These are phyloP conservation scores for Styphnolobium japonicum DNA, from an alignment of 306 rosid species.

Conservation along the genomic window DNA sequence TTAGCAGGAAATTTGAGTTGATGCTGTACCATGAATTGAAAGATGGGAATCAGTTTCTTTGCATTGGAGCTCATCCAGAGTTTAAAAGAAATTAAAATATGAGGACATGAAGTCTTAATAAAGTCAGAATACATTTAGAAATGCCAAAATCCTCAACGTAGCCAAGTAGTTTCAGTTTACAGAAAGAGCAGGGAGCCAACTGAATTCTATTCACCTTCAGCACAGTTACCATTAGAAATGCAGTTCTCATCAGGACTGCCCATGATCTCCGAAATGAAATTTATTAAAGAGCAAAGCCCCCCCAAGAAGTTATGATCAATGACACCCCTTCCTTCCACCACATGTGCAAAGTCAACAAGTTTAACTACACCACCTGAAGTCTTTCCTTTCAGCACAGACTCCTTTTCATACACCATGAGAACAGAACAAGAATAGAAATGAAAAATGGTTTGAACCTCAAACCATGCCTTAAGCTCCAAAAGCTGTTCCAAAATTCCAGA, in stretches of 20 bases:
- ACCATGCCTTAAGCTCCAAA: too few relatives aligned
- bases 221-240: neutral
- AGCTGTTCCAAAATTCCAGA: conserved; percentile 52
- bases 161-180: too few relatives aligned
- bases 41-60: neutral
- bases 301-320: conserved; percentile 76
- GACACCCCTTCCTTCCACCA: too few relatives aligned
- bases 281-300: conserved; percentile 65
- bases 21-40: neutral
- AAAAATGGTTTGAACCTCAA: too few relatives aligned
- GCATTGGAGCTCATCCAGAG: neutral
- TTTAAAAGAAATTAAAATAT: neutral
- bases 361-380: too few relatives aligned
- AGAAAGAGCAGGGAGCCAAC: neutral
- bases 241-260: neutral
- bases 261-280: conserved; percentile 44
- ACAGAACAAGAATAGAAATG: too few relatives aligned
- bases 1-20: neutral
- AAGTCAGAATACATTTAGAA: neutral
- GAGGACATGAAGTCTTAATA: neutral
- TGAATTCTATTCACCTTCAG: neutral
- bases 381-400: too few relatives aligned
- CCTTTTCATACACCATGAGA: too few relatives aligned
- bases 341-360: too few relatives aligned
- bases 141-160: neutral